A percentile compares a stretch with the other conserved stretches of the same genome.
phyloP scores from a whole-genome alignment of 2,329 filamentous ascomycete genomes.

The Xylariaceae sp. region DNA sequence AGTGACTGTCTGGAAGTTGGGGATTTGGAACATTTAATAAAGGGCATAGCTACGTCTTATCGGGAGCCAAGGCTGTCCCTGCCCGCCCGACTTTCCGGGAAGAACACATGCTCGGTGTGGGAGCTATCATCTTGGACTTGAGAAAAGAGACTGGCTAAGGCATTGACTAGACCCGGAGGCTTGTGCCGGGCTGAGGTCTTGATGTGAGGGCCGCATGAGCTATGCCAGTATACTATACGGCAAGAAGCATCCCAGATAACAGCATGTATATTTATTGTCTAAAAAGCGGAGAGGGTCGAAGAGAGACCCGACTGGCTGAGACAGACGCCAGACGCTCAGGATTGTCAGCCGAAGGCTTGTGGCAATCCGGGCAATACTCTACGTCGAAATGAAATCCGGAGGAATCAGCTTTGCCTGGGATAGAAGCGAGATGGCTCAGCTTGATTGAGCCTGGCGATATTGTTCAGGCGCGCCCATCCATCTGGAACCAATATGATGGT shows the following conservation, averaged over 20 bases:
- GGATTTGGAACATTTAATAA: constrained; percentile 20
- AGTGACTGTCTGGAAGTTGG: constrained; percentile 2
- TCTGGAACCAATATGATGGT: constrained; percentile 2
- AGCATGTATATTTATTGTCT: constrained; percentile 13
- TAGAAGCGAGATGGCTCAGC: constrained; percentile 8
- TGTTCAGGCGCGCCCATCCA: constrained; percentile 5
- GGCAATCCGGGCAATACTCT: constrained; percentile 12
- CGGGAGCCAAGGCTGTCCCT: constrained; percentile 13
- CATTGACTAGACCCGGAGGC: constrained; percentile 19
- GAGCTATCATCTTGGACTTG: constrained; percentile 7
- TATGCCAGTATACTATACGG: constrained; percentile 20
- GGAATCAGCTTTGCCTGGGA: constrained; percentile 5
- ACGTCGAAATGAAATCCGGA: constrained; percentile 19
- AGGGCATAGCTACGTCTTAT: constrained; percentile 13
- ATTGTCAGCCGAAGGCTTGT: constrained; percentile 13
- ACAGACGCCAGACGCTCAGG: constrained; percentile 25
- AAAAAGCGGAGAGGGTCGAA: constrained; percentile 14
- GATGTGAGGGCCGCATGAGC: constrained; percentile 19
- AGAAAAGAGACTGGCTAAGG: constrained; percentile 8
- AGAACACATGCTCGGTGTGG: constrained; percentile 17
- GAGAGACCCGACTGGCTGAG: constrained; percentile 23
- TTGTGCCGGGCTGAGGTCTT: constrained; percentile 17
- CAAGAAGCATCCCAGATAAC: constrained; percentile 13
- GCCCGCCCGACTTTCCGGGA: constrained; percentile 21
- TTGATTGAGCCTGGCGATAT: constrained; percentile 15